A percentile compares a stretch with the other conserved stretches of the same genome.
Evolutionary conservation across 1,284 basidiomycete species (phyloP).

Genomic region (Cutaneotrichosporon daszewskae): DNA sequence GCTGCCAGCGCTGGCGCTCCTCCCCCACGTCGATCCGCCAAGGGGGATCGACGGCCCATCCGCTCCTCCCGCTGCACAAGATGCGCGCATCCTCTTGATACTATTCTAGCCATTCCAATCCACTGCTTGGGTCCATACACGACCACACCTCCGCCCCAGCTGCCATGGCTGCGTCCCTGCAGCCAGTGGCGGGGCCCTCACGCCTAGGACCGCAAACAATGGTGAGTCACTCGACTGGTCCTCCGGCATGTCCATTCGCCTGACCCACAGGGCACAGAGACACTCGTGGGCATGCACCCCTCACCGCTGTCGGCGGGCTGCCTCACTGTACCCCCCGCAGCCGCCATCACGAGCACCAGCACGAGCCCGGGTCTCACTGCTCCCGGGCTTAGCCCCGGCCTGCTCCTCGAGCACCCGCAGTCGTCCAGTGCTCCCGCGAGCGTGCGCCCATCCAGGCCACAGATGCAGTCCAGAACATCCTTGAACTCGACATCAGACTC

Average conservation of each 20-base stretch:
- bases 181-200: not conserved
- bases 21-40: too few relatives aligned
- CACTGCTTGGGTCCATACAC: not conserved
- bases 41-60: too few relatives aligned
- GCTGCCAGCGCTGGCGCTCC: too few relatives aligned
- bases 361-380: too few relatives aligned
- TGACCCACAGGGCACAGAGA: not conserved
- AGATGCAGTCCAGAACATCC: not conserved
- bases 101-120: not conserved
- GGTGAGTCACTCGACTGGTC: not conserved
- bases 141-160: too few relatives aligned
- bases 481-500: conserved; percentile 1
- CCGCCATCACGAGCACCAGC: not conserved
- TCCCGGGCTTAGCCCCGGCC: too few relatives aligned
- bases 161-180: too few relatives aligned
- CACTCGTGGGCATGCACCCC: not conserved
- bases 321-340: not conserved
- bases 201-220: not conserved
- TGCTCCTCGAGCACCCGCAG: not conserved
- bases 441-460: not conserved
- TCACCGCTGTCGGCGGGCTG: not conserved
- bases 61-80: too few relatives aligned
- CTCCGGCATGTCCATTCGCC: not conserved
- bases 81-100: too few relatives aligned
- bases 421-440: too few relatives aligned